A percentile compares a stretch with the other conserved stretches of the same genome.
Evolutionary conservation across 768 basidiomycete genomes (phyloP).

Genomic region (Porpolomopsis calyptriformis): DNA sequence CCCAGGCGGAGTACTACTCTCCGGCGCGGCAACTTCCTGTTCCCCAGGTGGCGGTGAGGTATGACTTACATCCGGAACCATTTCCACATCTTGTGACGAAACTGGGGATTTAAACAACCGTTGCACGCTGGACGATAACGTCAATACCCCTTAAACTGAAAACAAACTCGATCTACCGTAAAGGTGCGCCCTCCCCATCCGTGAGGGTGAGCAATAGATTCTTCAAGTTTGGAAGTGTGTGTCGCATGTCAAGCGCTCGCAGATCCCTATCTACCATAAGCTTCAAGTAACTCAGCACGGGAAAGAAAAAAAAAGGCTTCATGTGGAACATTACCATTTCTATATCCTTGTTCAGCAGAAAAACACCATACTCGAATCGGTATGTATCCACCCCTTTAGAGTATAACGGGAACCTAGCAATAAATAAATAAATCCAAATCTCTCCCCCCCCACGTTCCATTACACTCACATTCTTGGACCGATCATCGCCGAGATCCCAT

Average conservation of each 20-base stretch:
- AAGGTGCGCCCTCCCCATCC: constrained; percentile 45
- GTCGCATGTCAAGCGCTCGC: constrained; percentile 83
- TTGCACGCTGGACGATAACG: no score
- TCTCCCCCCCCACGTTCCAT: background rate
- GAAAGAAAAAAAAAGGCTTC: constrained; percentile 2
- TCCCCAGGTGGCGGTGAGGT: background rate
- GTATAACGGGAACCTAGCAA: constrained; percentile 82
- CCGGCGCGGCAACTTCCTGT: constrained; percentile 11
- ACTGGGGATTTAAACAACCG: no score
- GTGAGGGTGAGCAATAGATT: constrained; percentile 82
- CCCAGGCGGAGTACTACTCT: constrained; percentile 31
- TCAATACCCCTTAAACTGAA: no score
- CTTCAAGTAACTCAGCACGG: constrained; percentile 29
- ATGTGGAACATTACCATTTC: constrained; percentile 57
- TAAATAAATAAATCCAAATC: constrained; percentile 3
- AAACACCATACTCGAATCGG: constrained; percentile 96
- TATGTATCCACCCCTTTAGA: constrained; percentile 93
- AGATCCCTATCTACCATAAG: constrained; percentile 87
- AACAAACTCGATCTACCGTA: constrained; percentile 30
- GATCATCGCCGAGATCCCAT: constrained; percentile 90
- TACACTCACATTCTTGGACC: constrained; percentile 80
- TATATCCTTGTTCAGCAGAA: constrained; percentile 93
- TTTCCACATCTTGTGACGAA: no score
- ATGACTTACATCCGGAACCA: no score
- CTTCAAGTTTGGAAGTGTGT: constrained; percentile 95